Evolutionary conservation across 495 filamentous ascomycete genomes (phyloP).

Genomic region (Penicillium diatomitis): DNA sequence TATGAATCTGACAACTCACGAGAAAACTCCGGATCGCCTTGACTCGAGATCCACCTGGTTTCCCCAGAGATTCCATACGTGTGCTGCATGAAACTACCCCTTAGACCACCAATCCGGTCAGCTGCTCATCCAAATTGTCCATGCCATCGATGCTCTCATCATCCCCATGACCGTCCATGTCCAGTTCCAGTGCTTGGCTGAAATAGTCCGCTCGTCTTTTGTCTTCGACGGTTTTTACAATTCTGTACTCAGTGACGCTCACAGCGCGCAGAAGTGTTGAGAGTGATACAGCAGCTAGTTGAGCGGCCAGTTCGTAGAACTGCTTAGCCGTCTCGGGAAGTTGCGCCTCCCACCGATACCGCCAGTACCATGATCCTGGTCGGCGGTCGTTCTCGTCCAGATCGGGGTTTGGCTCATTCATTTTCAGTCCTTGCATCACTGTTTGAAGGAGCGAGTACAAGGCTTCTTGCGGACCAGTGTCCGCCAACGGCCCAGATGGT

Average conservation of each 20-base stretch:
- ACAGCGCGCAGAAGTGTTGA: slow-evolving; percentile 41
- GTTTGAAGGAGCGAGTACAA: slow-evolving; percentile 25
- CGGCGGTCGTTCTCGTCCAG: slow-evolving; percentile 25
- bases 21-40: too few relatives aligned
- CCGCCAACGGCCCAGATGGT: slow-evolving; percentile 1
- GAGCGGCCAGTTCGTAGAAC: slow-evolving; percentile 50
- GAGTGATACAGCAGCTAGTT: slow-evolving; percentile 36
- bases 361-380: slow-evolving; percentile 47
- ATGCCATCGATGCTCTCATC: slow-evolving; percentile 19
- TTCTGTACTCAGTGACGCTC: slow-evolving; percentile 33
- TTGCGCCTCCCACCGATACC: slow-evolving; percentile 48
- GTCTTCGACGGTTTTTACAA: slow-evolving; percentile 33
- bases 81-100: slow-evolving; percentile 1
- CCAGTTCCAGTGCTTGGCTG: slow-evolving; percentile 7
- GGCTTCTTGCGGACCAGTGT: slow-evolving; percentile 18
- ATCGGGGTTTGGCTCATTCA: slow-evolving; percentile 20
- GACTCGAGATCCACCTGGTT: too few relatives aligned
- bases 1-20: too few relatives aligned
- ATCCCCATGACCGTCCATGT: slow-evolving; percentile 9
- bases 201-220: slow-evolving; percentile 24
- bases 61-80: not conserved
- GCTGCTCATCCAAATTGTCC: slow-evolving; percentile 22
- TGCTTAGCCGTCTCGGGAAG: slow-evolving; percentile 42
- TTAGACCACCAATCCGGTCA: slow-evolving; percentile 18
- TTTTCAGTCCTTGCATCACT: slow-evolving; percentile 28